Conservation (phyloP, 2,329 filamentous ascomycete species). For the Triangularia verruculosa region DNA sequence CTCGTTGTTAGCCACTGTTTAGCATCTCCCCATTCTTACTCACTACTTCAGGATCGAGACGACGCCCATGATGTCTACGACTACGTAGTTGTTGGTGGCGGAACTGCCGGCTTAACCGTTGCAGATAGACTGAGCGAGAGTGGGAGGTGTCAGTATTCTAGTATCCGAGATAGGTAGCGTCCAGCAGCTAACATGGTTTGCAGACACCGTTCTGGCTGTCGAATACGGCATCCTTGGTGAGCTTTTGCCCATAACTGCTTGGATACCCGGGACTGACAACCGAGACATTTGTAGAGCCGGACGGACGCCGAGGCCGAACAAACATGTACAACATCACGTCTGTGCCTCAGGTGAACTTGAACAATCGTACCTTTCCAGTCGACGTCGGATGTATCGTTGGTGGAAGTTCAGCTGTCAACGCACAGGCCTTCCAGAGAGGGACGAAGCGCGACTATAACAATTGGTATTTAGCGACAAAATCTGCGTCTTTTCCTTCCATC, state of each 20-base stretch:
- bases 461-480: neutral
- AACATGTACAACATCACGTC: conserved; percentile 6
- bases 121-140: conserved; percentile 10
- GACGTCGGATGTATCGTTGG: conserved; percentile 25
- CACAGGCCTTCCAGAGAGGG: conserved; percentile 3
- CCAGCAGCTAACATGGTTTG: neutral
- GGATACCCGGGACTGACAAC: neutral
- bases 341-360: conserved; percentile 14
- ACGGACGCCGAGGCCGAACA: conserved; percentile 17
- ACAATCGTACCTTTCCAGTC: conserved; percentile 27
- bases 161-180: conserved; percentile 13
- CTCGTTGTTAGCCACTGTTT: neutral
- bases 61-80: conserved; percentile 21
- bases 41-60: neutral
- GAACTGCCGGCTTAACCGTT: conserved; percentile 7
- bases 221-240: conserved; percentile 22
- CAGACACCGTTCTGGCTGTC: conserved; percentile 20
- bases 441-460: conserved; percentile 1
- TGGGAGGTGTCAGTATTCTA: conserved; percentile 28
- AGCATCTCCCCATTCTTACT: neutral
- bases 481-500: neutral
- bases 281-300: conserved; percentile 10
- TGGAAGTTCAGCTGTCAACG: conserved; percentile 9
- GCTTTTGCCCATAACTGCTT: conserved; percentile 9
- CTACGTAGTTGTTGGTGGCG: conserved; percentile 7